Base-by-base conservation (phyloP, 257 asterid species). In the Rhazya stricta region DNA sequence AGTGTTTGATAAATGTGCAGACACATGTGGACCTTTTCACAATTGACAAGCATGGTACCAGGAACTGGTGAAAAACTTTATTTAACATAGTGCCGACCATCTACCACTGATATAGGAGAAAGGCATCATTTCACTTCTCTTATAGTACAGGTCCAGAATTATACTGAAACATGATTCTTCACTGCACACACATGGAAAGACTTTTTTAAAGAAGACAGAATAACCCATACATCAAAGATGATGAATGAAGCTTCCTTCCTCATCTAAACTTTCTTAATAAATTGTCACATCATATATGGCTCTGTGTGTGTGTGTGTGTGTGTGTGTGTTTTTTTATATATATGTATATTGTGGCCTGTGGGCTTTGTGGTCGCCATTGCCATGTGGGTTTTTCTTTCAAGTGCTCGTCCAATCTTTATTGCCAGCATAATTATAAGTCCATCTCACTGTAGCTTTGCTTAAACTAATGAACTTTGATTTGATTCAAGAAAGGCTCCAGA, bases 21-120 rank as follows among this genome's bases (percentile, higher is more conserved):
- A 48, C 30, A 65, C 81, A 72, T 78, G 81, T 78, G 81, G 81
- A 71, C 81, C 81, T 77, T 78, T 63, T 54, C 69, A 65, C 77
- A 77, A 76, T 78, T 63, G 73, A 61, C 73, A 78, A 50, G 72
- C 43, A 70, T 51, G 46, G 71, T 34, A 48, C 45, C 29, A 27
- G 3, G 21, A 45, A 69, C 39, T 62, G 81, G 58, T 48, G 50
- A 70, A 42, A 37, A 67, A 69, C 73, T 50, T 63, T 50, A 27
- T 53, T n/a, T 37, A 62, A 57, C 21, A 43, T 74, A 68, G 69
- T 68, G 69, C 68, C 39, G 69, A 56, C 74, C 74, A 39, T 76
- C 74, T 67, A 29, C 79, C 37, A 76, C 69, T 39, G n/a, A 6
- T n/a, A 36, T 30, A 51, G 46, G 46, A 54, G 74, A 56, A 68